phyloP scores from a whole-genome alignment of 2,329 filamentous ascomycete genomes.

The Dothistroma pini region DNA sequence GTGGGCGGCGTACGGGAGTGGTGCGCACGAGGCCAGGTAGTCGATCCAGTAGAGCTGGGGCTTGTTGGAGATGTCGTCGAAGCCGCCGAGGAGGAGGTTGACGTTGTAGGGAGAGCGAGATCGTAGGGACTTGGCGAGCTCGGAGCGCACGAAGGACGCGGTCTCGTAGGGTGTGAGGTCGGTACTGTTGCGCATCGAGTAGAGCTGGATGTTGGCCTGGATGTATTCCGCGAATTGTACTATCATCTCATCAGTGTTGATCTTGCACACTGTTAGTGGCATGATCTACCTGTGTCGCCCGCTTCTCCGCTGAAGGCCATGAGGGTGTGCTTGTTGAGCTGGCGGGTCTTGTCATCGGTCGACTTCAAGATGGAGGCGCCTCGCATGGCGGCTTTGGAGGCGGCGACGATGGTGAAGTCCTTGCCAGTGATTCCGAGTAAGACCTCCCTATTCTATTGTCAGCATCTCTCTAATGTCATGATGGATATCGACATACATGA shows the following conservation, averaged over 20 bases:
- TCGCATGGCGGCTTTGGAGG: constrained; percentile 97
- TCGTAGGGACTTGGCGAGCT: constrained; percentile 85
- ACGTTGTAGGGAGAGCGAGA: constrained; percentile 95
- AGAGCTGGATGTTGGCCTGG: constrained; percentile 96
- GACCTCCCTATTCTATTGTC: constrained; percentile 69
- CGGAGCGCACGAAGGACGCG: constrained; percentile 87
- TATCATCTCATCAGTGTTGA: constrained; percentile 39
- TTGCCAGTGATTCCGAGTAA: constrained; percentile 97
- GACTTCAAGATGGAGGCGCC: constrained; percentile 94
- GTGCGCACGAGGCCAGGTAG: constrained; percentile 35
- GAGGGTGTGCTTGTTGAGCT: constrained; percentile 87
- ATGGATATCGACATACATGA: constrained; percentile 16
- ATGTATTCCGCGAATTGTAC: constrained; percentile 99
- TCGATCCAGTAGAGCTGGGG: constrained; percentile 30
- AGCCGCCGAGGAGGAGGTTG: constrained; percentile 90
- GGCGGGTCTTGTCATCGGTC: constrained; percentile 91
- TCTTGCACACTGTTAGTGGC: background rate
- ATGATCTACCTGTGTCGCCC: constrained; percentile 74
- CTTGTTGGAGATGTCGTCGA: constrained; percentile 77
- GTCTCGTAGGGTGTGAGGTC: constrained; percentile 87
- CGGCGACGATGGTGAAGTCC: constrained; percentile 97
- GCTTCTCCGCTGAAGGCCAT: constrained; percentile 96
- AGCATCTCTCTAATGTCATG: background rate
- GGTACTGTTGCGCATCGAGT: constrained; percentile 95
- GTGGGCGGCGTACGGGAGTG: constrained; percentile 92